Conservation (phyloP, 2,329 filamentous ascomycete species). For the Rutstroemia sp. region DNA sequence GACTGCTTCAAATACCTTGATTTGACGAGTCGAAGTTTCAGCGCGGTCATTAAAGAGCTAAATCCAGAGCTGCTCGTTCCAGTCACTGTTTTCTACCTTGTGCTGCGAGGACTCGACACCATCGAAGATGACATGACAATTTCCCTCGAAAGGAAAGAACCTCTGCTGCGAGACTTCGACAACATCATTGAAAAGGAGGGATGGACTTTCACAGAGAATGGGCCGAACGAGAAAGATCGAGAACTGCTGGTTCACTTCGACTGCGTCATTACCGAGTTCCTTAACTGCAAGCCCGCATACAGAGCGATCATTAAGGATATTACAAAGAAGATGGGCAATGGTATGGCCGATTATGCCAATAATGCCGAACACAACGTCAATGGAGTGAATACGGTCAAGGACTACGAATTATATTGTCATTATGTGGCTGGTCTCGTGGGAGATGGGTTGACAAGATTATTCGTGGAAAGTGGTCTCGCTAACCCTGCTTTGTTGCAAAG, state of each 20-base stretch:
- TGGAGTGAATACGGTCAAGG: slow-evolving; percentile 73
- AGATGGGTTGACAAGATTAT: slow-evolving; percentile 83
- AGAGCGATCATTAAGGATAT: slow-evolving; percentile 86
- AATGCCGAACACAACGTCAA: slow-evolving; percentile 75
- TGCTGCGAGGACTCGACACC: slow-evolving; percentile 89
- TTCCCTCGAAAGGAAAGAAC: slow-evolving; percentile 71
- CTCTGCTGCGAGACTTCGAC: slow-evolving; percentile 76
- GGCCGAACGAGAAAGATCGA: slow-evolving; percentile 87
- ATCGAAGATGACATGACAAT: slow-evolving; percentile 99
- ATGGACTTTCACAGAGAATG: slow-evolving; percentile 84
- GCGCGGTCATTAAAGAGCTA: slow-evolving; percentile 88
- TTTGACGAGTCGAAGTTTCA: slow-evolving; percentile 86
- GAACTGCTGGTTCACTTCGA: slow-evolving; percentile 91
- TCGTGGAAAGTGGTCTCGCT: slow-evolving; percentile 78
- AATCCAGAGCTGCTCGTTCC: slow-evolving; percentile 90
- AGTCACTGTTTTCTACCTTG: slow-evolving; percentile 85
- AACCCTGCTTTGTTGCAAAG: slow-evolving; percentile 77
- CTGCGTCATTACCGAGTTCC: slow-evolving; percentile 76
- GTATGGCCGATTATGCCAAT: slow-evolving; percentile 92
- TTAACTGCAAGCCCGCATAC: slow-evolving; percentile 80
- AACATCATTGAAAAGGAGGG: slow-evolving; percentile 71
- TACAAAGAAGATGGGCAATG: slow-evolving; percentile 89
- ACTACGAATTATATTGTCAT: slow-evolving; percentile 96
- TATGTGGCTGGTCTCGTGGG: slow-evolving; percentile 98
- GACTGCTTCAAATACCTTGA: slow-evolving; percentile 84